Evolutionary conservation across 306 rosid genomes (phyloP).

Genomic region (Carpinus fangiana): DNA sequence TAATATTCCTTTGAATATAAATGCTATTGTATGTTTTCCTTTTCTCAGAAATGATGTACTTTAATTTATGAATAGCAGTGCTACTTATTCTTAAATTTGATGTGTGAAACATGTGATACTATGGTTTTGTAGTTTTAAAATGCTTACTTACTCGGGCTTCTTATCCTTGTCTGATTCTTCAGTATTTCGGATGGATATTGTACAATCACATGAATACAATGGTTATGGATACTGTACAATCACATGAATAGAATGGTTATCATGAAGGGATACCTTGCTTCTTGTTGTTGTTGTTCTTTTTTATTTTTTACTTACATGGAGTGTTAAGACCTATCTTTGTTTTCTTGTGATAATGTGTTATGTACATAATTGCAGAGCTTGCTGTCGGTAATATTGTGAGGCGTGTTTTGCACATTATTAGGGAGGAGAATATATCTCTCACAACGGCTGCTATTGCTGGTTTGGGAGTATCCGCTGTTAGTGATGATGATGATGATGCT

Average conservation of each 20-base stretch:
- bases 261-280: neutral
- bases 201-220: neutral
- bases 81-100: neutral
- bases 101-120: neutral
- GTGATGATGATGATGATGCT: constrained; percentile 91
- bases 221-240: neutral
- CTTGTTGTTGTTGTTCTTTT: neutral
- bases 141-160: neutral
- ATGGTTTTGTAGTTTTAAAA: neutral
- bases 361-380: constrained; percentile 62
- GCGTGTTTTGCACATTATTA: constrained; percentile 91
- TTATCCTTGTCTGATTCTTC: constrained; percentile 16
- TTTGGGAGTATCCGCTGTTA: constrained; percentile 61
- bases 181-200: constrained; percentile 18
- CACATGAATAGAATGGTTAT: neutral
- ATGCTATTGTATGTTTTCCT: neutral
- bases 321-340: constrained; percentile 21
- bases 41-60: neutral
- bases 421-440: constrained; percentile 94
- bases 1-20: neutral
- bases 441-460: constrained; percentile 82
- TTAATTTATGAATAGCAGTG: neutral
- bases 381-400: constrained; percentile 98
- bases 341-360: constrained; percentile 27
- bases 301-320: constrained; percentile 11